These are phyloP conservation scores for Neocucurbitaria cava DNA, from an alignment of 2,329 filamentous ascomycete genomes.

Conservation along the genomic window DNA sequence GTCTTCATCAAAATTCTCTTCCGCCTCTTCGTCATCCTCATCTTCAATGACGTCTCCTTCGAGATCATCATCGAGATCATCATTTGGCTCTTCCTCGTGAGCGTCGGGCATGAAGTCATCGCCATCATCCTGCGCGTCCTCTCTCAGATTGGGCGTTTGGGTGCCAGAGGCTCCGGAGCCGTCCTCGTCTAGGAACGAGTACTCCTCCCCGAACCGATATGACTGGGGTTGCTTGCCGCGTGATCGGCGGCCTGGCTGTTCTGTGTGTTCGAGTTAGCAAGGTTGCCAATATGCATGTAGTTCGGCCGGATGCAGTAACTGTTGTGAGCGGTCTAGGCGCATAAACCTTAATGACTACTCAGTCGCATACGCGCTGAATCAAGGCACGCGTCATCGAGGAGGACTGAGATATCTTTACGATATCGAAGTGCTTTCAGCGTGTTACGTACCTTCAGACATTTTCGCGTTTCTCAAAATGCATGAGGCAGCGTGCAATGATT, in stretches of 20 bases:
- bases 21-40: conserved; percentile 39
- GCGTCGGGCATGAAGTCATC: conserved; percentile 36
- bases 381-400: neutral
- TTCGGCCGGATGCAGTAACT: conserved; percentile 2
- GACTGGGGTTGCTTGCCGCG: conserved; percentile 25
- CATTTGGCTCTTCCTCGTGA: conserved; percentile 33
- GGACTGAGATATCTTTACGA: neutral
- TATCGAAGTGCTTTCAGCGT: neutral
- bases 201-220: conserved; percentile 31
- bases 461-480: neutral
- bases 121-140: conserved; percentile 26
- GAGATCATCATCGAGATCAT: conserved; percentile 32
- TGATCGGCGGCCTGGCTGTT: conserved; percentile 26
- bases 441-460: conserved; percentile 22
- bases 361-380: neutral
- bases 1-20: conserved; percentile 26
- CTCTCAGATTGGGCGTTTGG: conserved; percentile 11
- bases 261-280: conserved; percentile 10
- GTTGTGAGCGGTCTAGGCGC: neutral
- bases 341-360: neutral
- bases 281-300: conserved; percentile 1
- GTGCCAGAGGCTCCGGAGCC: conserved; percentile 11
- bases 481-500: neutral
- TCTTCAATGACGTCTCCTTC: conserved; percentile 34
- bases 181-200: conserved; percentile 29